Conservation (phyloP, 2,329 filamentous ascomycete species). For the Verticillium albo-atrum region DNA sequence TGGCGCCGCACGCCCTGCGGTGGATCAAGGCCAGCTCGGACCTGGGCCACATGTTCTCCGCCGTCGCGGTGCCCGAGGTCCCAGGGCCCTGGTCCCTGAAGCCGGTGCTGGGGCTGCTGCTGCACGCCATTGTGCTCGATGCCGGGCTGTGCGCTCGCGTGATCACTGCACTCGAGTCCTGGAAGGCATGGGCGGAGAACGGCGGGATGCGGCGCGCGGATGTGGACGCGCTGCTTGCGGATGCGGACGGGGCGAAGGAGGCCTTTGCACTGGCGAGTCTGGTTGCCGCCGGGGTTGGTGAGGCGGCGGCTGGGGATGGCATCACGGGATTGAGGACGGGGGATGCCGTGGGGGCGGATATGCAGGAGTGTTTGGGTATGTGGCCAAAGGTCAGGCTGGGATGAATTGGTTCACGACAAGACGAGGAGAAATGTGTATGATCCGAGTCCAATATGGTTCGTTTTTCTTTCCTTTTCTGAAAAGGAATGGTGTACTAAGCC, state of each 20-base stretch:
- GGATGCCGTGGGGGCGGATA: slow-evolving; percentile 43
- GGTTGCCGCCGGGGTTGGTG: slow-evolving; percentile 42
- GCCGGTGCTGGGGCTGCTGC: slow-evolving; percentile 37
- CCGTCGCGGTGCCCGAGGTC: slow-evolving; percentile 6
- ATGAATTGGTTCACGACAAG: slow-evolving; percentile 13
- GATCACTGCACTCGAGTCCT: slow-evolving; percentile 39
- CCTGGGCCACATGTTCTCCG: not conserved
- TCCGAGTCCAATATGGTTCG: no score
- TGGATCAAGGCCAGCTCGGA: slow-evolving; percentile 30
- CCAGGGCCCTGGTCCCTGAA: slow-evolving; percentile 21
- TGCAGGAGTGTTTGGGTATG: slow-evolving; percentile 50
- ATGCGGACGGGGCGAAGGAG: slow-evolving; percentile 24
- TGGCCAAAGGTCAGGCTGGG: slow-evolving; percentile 51
- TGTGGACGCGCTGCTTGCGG: slow-evolving; percentile 25
- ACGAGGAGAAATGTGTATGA: not conserved
- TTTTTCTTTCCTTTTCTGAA: no score
- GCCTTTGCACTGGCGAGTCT: slow-evolving; percentile 44
- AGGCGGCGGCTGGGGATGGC: slow-evolving; percentile 29
- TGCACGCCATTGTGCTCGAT: slow-evolving; percentile 50
- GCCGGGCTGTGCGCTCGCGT: slow-evolving; percentile 23
- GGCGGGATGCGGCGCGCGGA: slow-evolving; percentile 48
- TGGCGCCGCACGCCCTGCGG: slow-evolving; percentile 37
- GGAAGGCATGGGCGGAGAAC: slow-evolving; percentile 51
- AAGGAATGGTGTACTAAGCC: no score
- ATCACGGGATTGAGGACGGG: slow-evolving; percentile 24